Evolutionary conservation across 495 filamentous ascomycete species (phyloP), one percentile per base, ranked within the genome.

Genomic region (Talaromyces proteolyticus): DNA sequence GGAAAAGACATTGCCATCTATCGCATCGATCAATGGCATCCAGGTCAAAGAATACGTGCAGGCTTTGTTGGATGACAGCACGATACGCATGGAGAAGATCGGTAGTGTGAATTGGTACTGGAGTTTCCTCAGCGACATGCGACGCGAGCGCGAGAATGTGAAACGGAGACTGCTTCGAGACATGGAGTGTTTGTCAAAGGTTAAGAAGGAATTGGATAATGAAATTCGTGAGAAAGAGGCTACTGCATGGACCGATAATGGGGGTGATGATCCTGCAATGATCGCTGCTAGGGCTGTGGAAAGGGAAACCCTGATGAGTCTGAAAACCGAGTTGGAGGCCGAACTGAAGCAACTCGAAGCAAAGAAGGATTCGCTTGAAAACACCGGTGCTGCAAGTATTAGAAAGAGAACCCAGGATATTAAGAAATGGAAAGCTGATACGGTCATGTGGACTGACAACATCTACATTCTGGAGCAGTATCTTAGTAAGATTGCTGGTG

Each of bases 81-180:
- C 77, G 51, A 75, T 90, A 49, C 78, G 74, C 10, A 81, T 88
- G 14, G 87, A 90, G 70, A 89, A 89, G 68, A 89, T 91, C 57
- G 87, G 87, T 49, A 85, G 75, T 49, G 85, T 82, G 14, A 89
- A 90, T 59, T 91, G 87, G 87, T 90, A 88, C 68, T 91, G 87
- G 87, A 76, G 72, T 52, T 91, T 91, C 59, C 62, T 64, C 24
- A 79, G 72, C 44, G 86, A 88, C 34, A 82, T 80, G 52, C 81
- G 76, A 62, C 75, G 75, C 37, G 62, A 61, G 14, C 74, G 72
- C 49, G 73, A 80, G 49, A 59, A 53, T 11, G 58, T 68, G 39
- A 57, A 85, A 44, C 68, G 62, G 38, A 69, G 69, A 45, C 62
- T 82, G 38, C 69, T 67, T 37, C 65, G 69, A 45, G 86, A 89